Evolutionary conservation across 805 yeast species (phyloP), one percentile per base, ranked within the genome.

Genomic region (Tetrapisispora arboricola): DNA sequence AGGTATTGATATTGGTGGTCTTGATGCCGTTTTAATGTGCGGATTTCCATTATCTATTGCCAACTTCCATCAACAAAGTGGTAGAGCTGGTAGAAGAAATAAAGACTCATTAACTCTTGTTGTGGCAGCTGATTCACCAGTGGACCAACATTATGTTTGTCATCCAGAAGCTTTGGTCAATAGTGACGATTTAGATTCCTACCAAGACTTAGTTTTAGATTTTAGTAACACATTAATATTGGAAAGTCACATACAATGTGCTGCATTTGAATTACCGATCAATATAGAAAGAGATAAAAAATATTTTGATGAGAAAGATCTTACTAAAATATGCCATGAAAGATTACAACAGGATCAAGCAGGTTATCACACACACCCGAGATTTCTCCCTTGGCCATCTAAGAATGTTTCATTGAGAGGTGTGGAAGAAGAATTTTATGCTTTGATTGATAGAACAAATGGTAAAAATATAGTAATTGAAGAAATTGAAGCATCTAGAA

Each of bases 21-120:
- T 92, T 36, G 98, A 92, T 60, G 87, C 94, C 0, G 97, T 88
- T 0, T 63, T 92, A 2, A 77, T 87, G 65, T 85, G 94, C 54
- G 97, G 97, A 0, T 92, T 92, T 47, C 99, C 99, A 0, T 66
- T 77, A 17, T 83, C 95, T 40, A 71, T 87, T 44, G 79, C 94
- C 38, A 86, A 86, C 46, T 75, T 92, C 55, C 85, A 88, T 51
- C 99, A 92, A 61, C 98, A 92, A 55, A 81, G 92, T 66, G 99
- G 99, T 28, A 72, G 99, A 54, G 97, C 96, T 0, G 99, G 99
- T 15, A 71, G 99, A 58, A 76, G 95, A 48, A 75, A 73, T 39
- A 73, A 74, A 40, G 96, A 92, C 36, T 85, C 96, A 4, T 62
- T 92, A 54, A 90, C 96, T 0, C 64, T 92, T 3, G 76, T 83